These are phyloP conservation scores for Cinnamomum micranthum DNA, from an alignment of 164 flowering plant species.

Conservation along the genomic window DNA sequence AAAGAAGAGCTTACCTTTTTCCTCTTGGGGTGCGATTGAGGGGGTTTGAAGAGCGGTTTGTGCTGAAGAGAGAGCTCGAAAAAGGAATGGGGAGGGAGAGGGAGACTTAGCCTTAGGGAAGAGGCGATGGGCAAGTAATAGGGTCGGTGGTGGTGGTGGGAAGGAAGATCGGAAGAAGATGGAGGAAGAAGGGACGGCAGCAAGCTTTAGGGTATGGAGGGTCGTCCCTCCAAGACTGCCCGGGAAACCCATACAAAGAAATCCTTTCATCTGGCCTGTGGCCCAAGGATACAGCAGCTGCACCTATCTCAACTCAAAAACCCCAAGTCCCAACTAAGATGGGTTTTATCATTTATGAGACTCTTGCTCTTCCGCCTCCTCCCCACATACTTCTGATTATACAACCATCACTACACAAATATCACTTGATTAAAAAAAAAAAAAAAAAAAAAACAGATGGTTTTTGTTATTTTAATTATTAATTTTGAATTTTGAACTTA, in stretches of 20 bases:
- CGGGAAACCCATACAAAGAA: conserved; percentile 32
- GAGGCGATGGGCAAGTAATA: conserved; percentile 11
- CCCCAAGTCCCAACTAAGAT: no score
- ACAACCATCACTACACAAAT: no score
- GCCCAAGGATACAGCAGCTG: no score
- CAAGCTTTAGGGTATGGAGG: conserved; percentile 34
- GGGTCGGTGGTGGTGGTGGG: neutral
- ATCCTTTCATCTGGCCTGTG: no score
- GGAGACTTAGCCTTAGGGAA: conserved; percentile 9
- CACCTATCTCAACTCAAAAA: no score
- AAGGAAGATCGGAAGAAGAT: conserved; percentile 11
- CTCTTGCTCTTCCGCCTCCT: no score
- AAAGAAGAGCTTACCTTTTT: conserved; percentile 18
- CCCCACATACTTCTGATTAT: no score
- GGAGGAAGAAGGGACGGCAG: conserved; percentile 23
- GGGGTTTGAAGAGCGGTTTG: conserved; percentile 16
- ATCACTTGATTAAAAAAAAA: no score
- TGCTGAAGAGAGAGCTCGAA: conserved; percentile 33
- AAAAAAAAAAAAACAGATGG: no score
- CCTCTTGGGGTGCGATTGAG: conserved; percentile 12
- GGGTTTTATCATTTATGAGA: no score
- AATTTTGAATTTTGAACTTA: no score
- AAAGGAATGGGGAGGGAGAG: conserved; percentile 17
- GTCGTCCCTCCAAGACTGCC: conserved; percentile 28
- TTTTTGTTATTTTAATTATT: no score